Conservation (phyloP, 805 yeast species). For the Schwanniomyces pseudopolymorphus region DNA sequence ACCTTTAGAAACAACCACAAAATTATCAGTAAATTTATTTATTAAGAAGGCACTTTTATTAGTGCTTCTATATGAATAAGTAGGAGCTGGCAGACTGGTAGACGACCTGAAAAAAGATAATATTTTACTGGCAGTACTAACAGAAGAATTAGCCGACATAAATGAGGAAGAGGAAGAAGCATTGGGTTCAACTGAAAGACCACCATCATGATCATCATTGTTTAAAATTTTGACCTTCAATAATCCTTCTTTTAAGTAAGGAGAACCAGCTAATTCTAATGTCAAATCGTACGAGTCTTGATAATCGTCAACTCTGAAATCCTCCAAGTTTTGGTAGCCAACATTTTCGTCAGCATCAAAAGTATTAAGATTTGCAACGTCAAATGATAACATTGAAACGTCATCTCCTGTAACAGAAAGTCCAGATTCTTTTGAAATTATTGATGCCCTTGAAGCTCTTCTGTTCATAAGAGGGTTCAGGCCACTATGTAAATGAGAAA, state of each 20-base stretch:
- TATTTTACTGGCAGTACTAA: slow-evolving; percentile 19
- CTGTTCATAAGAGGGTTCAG: slow-evolving; percentile 16
- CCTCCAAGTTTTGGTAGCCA: slow-evolving; percentile 28
- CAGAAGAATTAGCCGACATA: slow-evolving; percentile 14
- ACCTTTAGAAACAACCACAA: slow-evolving; percentile 69
- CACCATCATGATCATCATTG: slow-evolving; percentile 37
- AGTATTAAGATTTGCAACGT: slow-evolving; percentile 23
- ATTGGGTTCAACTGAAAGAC: slow-evolving; percentile 9
- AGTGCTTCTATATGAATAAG: not conserved
- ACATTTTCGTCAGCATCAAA: slow-evolving; percentile 9
- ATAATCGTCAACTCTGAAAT: slow-evolving; percentile 39
- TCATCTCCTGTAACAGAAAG: slow-evolving; percentile 24
- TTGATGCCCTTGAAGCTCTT: slow-evolving; percentile 34
- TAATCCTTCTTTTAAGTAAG: slow-evolving; percentile 76
- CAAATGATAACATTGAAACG: slow-evolving; percentile 32
- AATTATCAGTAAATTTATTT: slow-evolving; percentile 43
- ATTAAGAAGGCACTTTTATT: slow-evolving; percentile 13
- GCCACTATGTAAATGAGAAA: not conserved
- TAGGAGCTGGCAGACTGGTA: slow-evolving; percentile 8
- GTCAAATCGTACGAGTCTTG: slow-evolving; percentile 56
- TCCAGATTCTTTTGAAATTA: slow-evolving; percentile 31
- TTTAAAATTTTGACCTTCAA: slow-evolving; percentile 42
- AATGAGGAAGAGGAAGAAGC: slow-evolving; percentile 8
- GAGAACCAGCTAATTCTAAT: slow-evolving; percentile 68
- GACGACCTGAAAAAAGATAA: slow-evolving; percentile 25